phyloP scores from a whole-genome alignment of 1,284 basidiomycete genomes.

The Cutaneotrichosporon sp. region DNA sequence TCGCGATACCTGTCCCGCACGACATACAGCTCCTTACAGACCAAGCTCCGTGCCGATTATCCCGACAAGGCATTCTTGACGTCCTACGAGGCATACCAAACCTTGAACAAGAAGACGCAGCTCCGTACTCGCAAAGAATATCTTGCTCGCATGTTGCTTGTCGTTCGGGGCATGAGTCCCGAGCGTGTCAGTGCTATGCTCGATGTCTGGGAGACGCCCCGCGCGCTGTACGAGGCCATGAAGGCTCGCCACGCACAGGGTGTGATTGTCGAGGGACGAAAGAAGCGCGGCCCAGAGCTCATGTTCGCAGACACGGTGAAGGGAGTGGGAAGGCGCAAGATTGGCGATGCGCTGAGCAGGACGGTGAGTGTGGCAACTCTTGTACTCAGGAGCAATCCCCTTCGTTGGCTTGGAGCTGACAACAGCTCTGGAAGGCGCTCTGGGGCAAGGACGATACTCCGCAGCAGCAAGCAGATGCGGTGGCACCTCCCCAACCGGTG shows the following conservation, averaged over 20 bases:
- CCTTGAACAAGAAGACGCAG: constrained; percentile 53
- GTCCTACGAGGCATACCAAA: constrained; percentile 51
- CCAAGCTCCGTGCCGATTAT: constrained; percentile 40
- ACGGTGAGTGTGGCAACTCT: not conserved
- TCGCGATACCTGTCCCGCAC: constrained; percentile 40
- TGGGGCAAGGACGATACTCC: not conserved
- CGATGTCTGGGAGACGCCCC: constrained; percentile 51
- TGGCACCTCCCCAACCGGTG: not conserved
- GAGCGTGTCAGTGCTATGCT: constrained; percentile 53
- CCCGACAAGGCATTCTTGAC: constrained; percentile 47
- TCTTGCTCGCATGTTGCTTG: constrained; percentile 54
- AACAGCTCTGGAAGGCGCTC: not conserved
- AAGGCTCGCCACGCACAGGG: constrained; percentile 11
- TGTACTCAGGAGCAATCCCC: too few relatives aligned
- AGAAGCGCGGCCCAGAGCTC: constrained; percentile 17
- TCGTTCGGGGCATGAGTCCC: constrained; percentile 53
- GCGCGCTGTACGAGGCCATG: constrained; percentile 48
- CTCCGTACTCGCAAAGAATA: constrained; percentile 50
- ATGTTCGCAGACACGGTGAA: constrained; percentile 45
- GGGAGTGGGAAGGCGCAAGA: constrained; percentile 47
- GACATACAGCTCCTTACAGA: constrained; percentile 34
- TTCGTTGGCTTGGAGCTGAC: not conserved
- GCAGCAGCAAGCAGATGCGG: not conserved
- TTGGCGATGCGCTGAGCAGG: constrained; percentile 48
- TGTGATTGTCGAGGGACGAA: constrained; percentile 15